phyloP scores from a whole-genome alignment of 2,329 filamentous ascomycete species.

The Teratosphaeria gauchensis region DNA sequence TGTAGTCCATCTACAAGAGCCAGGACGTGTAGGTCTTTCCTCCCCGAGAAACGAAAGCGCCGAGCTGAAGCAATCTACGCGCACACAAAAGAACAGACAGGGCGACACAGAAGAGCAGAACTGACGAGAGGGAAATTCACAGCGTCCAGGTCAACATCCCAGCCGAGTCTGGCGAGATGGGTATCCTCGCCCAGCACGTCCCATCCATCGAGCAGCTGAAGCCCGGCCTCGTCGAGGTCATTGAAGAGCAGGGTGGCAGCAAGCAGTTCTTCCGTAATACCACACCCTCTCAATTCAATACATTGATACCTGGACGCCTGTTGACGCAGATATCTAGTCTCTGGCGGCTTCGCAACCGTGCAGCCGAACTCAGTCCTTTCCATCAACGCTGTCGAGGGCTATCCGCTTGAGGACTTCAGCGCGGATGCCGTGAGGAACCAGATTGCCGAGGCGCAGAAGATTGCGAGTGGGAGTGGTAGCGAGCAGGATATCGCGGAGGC shows the following conservation, averaged over 20 bases:
- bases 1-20: conserved; percentile 59
- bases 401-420: conserved; percentile 91
- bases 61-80: neutral
- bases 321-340: conserved; percentile 48
- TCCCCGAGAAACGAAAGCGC: conserved; percentile 1
- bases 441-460: conserved; percentile 92
- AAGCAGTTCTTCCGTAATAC: conserved; percentile 98
- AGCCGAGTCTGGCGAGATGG: conserved; percentile 97
- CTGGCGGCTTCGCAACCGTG: conserved; percentile 91
- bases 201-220: conserved; percentile 98
- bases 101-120: conserved; percentile 2
- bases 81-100: conserved; percentile 3
- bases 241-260: conserved; percentile 80
- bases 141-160: conserved; percentile 98
- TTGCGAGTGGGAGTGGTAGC: conserved; percentile 79
- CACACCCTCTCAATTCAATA: neutral
- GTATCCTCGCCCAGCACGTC: conserved; percentile 97
- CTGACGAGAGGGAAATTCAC: conserved; percentile 6
- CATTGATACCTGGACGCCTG: neutral
- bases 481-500: conserved; percentile 98
- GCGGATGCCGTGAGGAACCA: conserved; percentile 75
- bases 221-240: conserved; percentile 87
- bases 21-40: conserved; percentile 56
- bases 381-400: conserved; percentile 98
- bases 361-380: conserved; percentile 90